Evolutionary conservation across 1,284 basidiomycete species (phyloP).

Genomic region (Apiotrichum sp.): DNA sequence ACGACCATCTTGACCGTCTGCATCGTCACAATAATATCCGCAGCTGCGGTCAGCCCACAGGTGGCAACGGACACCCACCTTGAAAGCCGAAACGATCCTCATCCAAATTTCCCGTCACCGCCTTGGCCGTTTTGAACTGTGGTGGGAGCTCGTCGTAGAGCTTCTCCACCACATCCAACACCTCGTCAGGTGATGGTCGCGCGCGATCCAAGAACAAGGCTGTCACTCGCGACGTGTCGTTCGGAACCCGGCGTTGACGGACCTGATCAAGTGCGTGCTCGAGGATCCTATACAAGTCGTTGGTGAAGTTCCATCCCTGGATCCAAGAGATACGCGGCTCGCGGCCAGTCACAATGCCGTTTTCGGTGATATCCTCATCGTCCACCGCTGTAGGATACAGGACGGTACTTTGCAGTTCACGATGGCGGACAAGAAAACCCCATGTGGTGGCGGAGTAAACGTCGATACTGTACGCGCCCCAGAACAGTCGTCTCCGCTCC

Average conservation of each 20-base stretch:
- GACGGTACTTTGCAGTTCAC: conserved; percentile 39
- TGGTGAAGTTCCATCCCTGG: conserved; percentile 42
- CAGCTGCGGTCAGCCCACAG: conserved; percentile 19
- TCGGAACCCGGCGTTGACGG: conserved; percentile 11
- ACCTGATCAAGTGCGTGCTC: conserved; percentile 39
- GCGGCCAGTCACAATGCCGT: conserved; percentile 16
- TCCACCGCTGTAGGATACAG: conserved; percentile 40
- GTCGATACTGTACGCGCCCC: conserved; percentile 41
- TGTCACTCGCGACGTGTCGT: conserved; percentile 17
- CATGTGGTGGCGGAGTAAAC: conserved; percentile 40
- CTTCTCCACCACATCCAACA: conserved; percentile 29
- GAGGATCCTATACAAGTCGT: conserved; percentile 41
- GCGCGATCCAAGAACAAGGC: conserved; percentile 19
- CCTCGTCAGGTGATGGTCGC: conserved; percentile 24
- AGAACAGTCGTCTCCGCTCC: conserved; percentile 42
- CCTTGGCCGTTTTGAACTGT: conserved; percentile 31
- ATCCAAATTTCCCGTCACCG: conserved; percentile 34
- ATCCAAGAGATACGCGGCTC: conserved; percentile 25
- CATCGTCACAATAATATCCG: conserved; percentile 41
- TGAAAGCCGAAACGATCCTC: conserved; percentile 40
- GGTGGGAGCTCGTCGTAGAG: conserved; percentile 33
- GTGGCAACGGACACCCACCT: conserved; percentile 21
- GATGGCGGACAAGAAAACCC: conserved; percentile 35
- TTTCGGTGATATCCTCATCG: conserved; percentile 32
- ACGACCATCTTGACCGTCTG: conserved; percentile 46